Evolutionary conservation across 2,329 filamentous ascomycete species (phyloP).

Genomic region (Alternaria sp.): DNA sequence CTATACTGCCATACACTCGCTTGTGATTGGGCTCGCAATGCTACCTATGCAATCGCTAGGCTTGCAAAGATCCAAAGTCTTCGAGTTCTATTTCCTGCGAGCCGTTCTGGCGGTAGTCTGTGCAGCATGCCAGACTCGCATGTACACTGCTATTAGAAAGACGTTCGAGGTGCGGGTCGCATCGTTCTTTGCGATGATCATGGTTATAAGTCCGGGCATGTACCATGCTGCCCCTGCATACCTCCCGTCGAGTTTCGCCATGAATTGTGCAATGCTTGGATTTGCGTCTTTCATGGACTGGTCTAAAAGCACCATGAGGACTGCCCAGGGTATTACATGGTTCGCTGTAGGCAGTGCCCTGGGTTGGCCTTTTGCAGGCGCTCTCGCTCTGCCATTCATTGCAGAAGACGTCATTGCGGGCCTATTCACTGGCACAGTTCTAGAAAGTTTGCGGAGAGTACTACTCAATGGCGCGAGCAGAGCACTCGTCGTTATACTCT

Average conservation of each 20-base stretch:
- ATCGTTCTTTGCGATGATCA: slow-evolving; percentile 79
- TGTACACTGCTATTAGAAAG: slow-evolving; percentile 80
- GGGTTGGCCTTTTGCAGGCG: slow-evolving; percentile 94
- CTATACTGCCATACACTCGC: slow-evolving; percentile 82
- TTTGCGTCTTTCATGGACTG: slow-evolving; percentile 91
- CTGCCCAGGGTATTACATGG: slow-evolving; percentile 85
- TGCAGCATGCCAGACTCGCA: slow-evolving; percentile 80
- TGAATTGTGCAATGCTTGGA: slow-evolving; percentile 91
- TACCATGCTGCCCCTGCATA: slow-evolving; percentile 90
- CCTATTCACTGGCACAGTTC: slow-evolving; percentile 63
- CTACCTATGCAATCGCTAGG: slow-evolving; percentile 54
- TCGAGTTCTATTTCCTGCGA: slow-evolving; percentile 89
- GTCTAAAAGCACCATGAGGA: slow-evolving; percentile 75
- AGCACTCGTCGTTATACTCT: slow-evolving; percentile 70
- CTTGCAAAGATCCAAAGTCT: slow-evolving; percentile 53
- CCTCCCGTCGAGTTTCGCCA: slow-evolving; percentile 93
- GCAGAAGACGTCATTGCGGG: slow-evolving; percentile 75
- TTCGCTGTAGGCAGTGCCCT: slow-evolving; percentile 86
- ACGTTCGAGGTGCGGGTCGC: slow-evolving; percentile 85
- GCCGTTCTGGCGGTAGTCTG: slow-evolving; percentile 77
- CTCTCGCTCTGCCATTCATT: slow-evolving; percentile 81
- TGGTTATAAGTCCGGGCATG: slow-evolving; percentile 85
- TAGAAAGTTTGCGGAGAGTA: slow-evolving; percentile 68
- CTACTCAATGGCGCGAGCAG: slow-evolving; percentile 72
- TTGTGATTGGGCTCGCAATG: slow-evolving; percentile 72